A percentile compares a stretch with the other conserved stretches of the same genome.
Evolutionary conservation across 2,329 filamentous ascomycete species (phyloP).

Genomic region (Colletotrichum acutatum): DNA sequence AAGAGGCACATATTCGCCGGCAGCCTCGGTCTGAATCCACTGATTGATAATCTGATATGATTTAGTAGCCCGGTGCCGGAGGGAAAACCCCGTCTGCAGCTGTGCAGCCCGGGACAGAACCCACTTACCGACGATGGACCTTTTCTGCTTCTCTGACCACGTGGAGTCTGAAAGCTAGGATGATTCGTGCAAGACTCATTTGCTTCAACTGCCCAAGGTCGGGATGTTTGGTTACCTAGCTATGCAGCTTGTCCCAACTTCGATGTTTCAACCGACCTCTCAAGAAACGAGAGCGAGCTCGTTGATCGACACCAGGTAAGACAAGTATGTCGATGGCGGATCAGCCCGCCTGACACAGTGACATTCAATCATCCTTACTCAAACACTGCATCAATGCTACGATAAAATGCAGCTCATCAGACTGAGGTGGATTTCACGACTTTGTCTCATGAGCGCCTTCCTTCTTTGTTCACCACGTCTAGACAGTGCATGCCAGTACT

Average conservation of each 20-base stretch:
- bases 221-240: not conserved
- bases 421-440: not conserved
- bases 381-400: not conserved
- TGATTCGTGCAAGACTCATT: not conserved
- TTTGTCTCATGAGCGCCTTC: not conserved
- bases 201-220: not conserved
- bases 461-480: not conserved
- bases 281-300: not conserved
- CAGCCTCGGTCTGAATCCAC: not conserved
- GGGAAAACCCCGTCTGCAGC: not conserved
- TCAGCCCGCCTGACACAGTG: no score
- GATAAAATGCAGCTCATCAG: not conserved
- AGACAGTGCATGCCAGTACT: not conserved
- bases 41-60: not conserved
- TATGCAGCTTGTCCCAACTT: not conserved
- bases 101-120: not conserved
- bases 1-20: not conserved
- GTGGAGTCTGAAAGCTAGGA: not conserved
- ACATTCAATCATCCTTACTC: not conserved
- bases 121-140: not conserved
- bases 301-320: no score
- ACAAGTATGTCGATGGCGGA: not conserved
- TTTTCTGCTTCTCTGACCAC: no score
- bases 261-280: not conserved
- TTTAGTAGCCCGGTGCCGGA: not conserved